phyloP scores from a whole-genome alignment of 2,329 filamentous ascomycete genomes.

The Alternaria sp. region DNA sequence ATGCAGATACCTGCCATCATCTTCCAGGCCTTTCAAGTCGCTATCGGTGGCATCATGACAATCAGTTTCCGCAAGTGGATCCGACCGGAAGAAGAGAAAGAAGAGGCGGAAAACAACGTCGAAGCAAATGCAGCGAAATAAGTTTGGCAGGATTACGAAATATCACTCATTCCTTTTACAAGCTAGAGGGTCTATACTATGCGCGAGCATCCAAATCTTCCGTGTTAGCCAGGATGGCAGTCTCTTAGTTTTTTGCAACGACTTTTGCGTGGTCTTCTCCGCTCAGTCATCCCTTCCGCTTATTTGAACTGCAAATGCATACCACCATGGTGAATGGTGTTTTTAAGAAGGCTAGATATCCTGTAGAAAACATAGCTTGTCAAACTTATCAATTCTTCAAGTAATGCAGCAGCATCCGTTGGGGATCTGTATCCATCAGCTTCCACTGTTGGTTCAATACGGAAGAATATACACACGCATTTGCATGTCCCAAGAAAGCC shows the following conservation, averaged over 20 bases:
- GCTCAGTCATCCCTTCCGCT: background rate
- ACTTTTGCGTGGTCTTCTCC: background rate
- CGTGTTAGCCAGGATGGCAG: background rate
- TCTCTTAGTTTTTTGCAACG: background rate
- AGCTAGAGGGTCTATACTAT: background rate
- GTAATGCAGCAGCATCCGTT: conserved; percentile 44
- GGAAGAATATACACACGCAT: conserved; percentile 33
- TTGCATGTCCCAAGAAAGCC: conserved; percentile 31
- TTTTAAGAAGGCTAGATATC: conserved; percentile 16
- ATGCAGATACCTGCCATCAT: conserved; percentile 71
- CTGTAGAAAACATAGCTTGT: background rate
- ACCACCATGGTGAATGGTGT: conserved; percentile 11
- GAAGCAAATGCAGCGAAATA: conserved; percentile 18
- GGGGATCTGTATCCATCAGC: conserved; percentile 28
- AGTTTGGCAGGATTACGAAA: background rate
- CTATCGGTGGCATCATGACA: conserved; percentile 54
- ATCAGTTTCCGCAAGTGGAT: conserved; percentile 56
- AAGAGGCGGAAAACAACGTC: conserved; percentile 36
- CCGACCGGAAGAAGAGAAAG: conserved; percentile 64
- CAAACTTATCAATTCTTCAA: background rate
- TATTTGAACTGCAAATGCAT: background rate
- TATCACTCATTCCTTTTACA: background rate
- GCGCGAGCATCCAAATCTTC: background rate
- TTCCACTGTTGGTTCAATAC: background rate
- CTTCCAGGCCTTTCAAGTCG: conserved; percentile 59